Evolutionary conservation across 2,329 filamentous ascomycete species (phyloP), one percentile per base, ranked within the genome.

Genomic region (Pleurostoma richardsiae): DNA sequence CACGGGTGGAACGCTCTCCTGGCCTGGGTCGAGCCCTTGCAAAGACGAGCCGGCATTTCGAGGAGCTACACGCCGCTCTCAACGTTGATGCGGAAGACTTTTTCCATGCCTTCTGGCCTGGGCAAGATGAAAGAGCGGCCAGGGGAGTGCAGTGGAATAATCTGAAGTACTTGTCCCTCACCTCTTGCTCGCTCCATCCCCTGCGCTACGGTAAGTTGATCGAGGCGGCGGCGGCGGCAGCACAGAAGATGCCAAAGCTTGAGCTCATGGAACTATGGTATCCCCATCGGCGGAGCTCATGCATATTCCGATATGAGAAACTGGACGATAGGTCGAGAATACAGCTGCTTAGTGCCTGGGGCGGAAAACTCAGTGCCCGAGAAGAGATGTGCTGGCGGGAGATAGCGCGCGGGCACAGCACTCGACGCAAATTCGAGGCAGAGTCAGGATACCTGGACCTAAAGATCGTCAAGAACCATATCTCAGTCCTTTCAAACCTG

Each of bases 91-190:
- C 45, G 7, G n/a, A 10, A 2, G 5, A 39, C 6, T 43, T 47
- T 40, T 39, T 47, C n/a, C 31, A 28, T 29, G 28, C 45, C 10
- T 47, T 47, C 4, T 36, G 19, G 3, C 31, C 40, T 4, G 11
- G 10, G 5, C 40, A 31, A 1, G 8, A n/a, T 26, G 40, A 27
- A 4, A n/a, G 4, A 4, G 1, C 10, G 6, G 10, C n/a, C 11
- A 43, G 41, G 19, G 42, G 26, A 30, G 29, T 47, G 30, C 4
- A 10, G 6, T 47, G 45, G 45, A 33, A 26, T 30, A 43, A 40
- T 8, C n/a, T 43, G 10, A 40, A 39, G 5, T 26, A 11, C 2
- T 11, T 47, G 29, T 36, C 33, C 33, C 33, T 36, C 8, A n/a
- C 33, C 33, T 36, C 33, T 36, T 8, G n/a, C 8, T 36, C n/a